phyloP scores from a whole-genome alignment of 2,329 filamentous ascomycete genomes.

The Sporothrix luriei region DNA sequence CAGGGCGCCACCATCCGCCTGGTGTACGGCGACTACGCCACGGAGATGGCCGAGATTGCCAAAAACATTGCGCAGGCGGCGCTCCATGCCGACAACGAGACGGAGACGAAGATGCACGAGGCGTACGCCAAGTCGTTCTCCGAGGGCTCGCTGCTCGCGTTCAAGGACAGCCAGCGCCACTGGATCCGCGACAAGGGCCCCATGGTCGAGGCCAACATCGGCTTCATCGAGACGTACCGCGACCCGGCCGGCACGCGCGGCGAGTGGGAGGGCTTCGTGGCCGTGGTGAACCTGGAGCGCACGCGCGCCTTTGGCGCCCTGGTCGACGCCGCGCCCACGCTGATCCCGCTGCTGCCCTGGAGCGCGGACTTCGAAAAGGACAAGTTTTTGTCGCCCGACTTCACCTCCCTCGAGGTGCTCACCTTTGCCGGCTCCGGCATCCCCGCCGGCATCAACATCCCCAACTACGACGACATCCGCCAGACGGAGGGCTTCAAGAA shows the following conservation, averaged over 20 bases:
- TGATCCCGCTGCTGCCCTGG: constrained; percentile 93
- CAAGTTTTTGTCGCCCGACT: constrained; percentile 91
- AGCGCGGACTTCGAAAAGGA: constrained; percentile 89
- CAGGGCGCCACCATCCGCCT: constrained; percentile 70
- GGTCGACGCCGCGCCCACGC: constrained; percentile 74
- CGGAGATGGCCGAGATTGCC: constrained; percentile 70
- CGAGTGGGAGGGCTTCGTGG: constrained; percentile 85
- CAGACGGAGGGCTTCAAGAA: constrained; percentile 90
- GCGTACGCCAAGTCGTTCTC: constrained; percentile 76
- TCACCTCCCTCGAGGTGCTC: constrained; percentile 89
- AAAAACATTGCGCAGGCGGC: constrained; percentile 69
- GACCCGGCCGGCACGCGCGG: constrained; percentile 79
- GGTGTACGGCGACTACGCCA: constrained; percentile 72
- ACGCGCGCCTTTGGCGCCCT: constrained; percentile 85
- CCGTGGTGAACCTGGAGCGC: constrained; percentile 84
- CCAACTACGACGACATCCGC: constrained; percentile 75
- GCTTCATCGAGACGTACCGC: constrained; percentile 83
- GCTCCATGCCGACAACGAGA: constrained; percentile 71
- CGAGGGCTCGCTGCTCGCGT: constrained; percentile 72
- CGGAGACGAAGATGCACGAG: constrained; percentile 70
- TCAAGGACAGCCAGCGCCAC: constrained; percentile 76
- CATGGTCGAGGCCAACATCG: constrained; percentile 76
- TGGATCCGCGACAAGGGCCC: constrained; percentile 86
- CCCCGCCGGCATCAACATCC: constrained; percentile 68
- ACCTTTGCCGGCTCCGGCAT: constrained; percentile 74